Evolutionary conservation across 2,329 filamentous ascomycete species (phyloP), one percentile per base, ranked within the genome.

Genomic region (Chalara sp.): DNA sequence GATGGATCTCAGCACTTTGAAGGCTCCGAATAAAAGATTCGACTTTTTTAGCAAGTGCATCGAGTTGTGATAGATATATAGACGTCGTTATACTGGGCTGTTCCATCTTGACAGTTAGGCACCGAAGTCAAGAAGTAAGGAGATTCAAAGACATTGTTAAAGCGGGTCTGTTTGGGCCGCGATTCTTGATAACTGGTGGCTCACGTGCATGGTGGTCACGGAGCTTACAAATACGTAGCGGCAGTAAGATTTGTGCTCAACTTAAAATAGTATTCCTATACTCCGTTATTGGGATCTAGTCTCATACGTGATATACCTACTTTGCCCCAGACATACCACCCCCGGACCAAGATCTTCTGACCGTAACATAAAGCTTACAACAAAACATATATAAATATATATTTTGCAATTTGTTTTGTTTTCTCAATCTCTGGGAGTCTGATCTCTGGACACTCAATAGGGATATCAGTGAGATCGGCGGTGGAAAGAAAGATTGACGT

Each of bases 401-500:
- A n/a, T n/a, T n/a, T n/a, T n/a, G n/a, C n/a, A n/a, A n/a, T n/a
- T n/a, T n/a, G n/a, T n/a, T n/a, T n/a, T n/a, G 35, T n/a, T 28
- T 43, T 43, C 41, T 43, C 21, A 43, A 43, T 21, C 41, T 43
- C 41, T 10, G 10, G 41, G 7, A 28, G 6, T 6, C 8, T 43
- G 41, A 48, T 48, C 6, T 43, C 47, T 32, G 29, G 39, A 12
- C 5, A 43, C 33, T 43, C 37, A 13, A 48, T 48, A 5, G 47
- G 29, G 21, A 47, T 39, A 29, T 48, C 46, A 21, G 33, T 31
- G 28, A 48, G 37, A 28, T 42, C 37, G 37, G 35, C 46, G 33
- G 46, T 31, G 31, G 46, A 21, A 48, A 48, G 46, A 48, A 48
- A 29, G 37, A 49, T 28, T 49, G 40, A 32, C 30, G 40, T 41